phyloP scores from a whole-genome alignment of 768 basidiomycete species.

The Auriscalpium vulgare region DNA sequence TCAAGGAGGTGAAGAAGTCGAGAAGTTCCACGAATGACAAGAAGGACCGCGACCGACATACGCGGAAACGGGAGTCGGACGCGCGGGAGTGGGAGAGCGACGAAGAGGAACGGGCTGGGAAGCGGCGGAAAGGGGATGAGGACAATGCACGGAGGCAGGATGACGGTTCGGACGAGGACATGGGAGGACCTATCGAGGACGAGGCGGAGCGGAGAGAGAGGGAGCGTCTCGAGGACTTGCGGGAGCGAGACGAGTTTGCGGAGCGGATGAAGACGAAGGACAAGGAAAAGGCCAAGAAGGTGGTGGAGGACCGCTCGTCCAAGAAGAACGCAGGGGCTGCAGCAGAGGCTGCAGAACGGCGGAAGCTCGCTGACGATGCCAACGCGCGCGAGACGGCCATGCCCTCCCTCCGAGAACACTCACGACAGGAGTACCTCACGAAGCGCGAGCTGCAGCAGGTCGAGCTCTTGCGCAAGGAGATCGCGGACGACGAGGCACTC shows the following conservation, averaged over 20 bases:
- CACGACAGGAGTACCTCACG: constrained; percentile 91
- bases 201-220: constrained; percentile 62
- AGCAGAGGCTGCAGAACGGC: constrained; percentile 74
- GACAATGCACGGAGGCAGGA: constrained; percentile 18
- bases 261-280: constrained; percentile 81
- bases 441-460: constrained; percentile 96
- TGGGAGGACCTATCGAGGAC: constrained; percentile 53
- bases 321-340: constrained; percentile 56
- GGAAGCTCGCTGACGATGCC: constrained; percentile 64
- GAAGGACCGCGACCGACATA: constrained; percentile 50
- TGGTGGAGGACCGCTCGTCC: constrained; percentile 89
- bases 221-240: constrained; percentile 69
- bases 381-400: constrained; percentile 41
- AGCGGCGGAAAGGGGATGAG: constrained; percentile 50
- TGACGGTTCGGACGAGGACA: constrained; percentile 29
- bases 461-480: constrained; percentile 86
- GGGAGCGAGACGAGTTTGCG: constrained; percentile 90
- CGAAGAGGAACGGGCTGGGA: constrained; percentile 71
- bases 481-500: constrained; percentile 87
- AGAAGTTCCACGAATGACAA: constrained; percentile 37
- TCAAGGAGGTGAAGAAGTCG: constrained; percentile 26
- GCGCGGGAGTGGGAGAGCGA: constrained; percentile 87
- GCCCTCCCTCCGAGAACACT: constrained; percentile 76
- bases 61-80: constrained; percentile 76
- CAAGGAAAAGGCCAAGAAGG: constrained; percentile 76